Base-by-base conservation (phyloP, 2,329 filamentous ascomycete genomes). In the Aureobasidium sp. region DNA sequence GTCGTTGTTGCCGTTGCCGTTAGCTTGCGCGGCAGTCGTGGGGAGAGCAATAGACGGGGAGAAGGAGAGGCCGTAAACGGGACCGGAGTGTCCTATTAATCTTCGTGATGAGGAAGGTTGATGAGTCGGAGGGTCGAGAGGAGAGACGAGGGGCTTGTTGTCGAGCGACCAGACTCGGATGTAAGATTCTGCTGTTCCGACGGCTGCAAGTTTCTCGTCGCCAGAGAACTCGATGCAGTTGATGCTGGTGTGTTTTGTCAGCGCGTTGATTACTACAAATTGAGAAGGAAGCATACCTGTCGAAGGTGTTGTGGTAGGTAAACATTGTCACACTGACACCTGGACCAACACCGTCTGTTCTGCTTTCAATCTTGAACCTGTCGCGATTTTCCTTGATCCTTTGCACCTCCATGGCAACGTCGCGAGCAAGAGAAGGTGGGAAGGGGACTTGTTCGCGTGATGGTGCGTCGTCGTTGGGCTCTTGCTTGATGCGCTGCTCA, bases 171-270 rank as follows among this genome's bases (percentile, higher is more conserved):
- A 99, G 14, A 99, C 84, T 17, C 93, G 89, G 68, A 99, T 96
- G 72, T 97, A 97, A 0, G 93, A 97, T 71, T 97, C 92, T 61
- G 88, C 87, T 52, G 92, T 96, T 31, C 94, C 95, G 25, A 87
- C 89, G 27, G 94, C 94, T 41, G 94, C 90, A 31, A 97, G 83
- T 66, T 87, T 83, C 65, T 90, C 88, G 71, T 99, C 94, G 60
- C 93, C 89, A 0, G 93, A 97, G 71, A 99, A 97, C 70, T 97
- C 93, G 72, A 97, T 85, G 71, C 90, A 96, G n/a, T 90, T 91
- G 63, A 96, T 84, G 62, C 90, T 93, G 64, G 47, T 12, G 60
- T 37, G 22, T 14, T 55, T 39, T 55, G 64, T 74, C 64, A 74
- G 68, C 29, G 15, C 20, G n/a, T 8, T 1, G 0, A 12, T 17